Base-by-base conservation (phyloP, 192 early-diverging fungal genomes). In the Umbelopsis vinacea region DNA sequence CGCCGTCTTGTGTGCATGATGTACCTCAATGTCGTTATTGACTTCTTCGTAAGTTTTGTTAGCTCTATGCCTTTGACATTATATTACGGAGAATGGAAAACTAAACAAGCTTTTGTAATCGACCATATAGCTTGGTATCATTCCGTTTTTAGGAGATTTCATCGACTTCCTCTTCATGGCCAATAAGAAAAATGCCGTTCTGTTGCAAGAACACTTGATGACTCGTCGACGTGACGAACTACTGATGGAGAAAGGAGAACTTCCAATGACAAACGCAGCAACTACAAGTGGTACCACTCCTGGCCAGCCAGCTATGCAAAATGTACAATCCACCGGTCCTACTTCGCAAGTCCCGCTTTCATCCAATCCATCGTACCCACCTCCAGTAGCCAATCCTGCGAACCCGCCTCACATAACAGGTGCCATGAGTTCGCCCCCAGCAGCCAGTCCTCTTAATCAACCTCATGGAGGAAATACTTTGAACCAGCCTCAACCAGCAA, bases 81-180 rank as follows among this genome's bases (percentile, higher is more conserved):
- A 19, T 9, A 24, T 12, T 10, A 54, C 10, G 23, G 12, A 6
- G n/a, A 52, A 54, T 12, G 10, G 53, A 7, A n/a, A 54, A 4
- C 53, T 54, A 24, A 54, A 22, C 11, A 14, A 29, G 10, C 6
- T 24, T 10, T 22, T 5, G 22, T 6, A 9, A 35, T 63, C 10
- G 26, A 26, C 11, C 17, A 40, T 14, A 12, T 77, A 87, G 86
- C 38, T 84, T 35, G 85, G 87, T 1, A n/a, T 88, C 21, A 69
- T 82, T 22, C 87, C 87, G 11, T 11, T 88, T 6, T 21, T 83
- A 2, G 87, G 87, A 15, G 87, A 88, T 70, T 10, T 86, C 10
- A 35, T 71, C 12, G 87, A 88, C 69, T 79, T 82, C 15, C 48
- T 88, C 43, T 85, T 79, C 66, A 88, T 85, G 57, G 76, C 77